These are phyloP conservation scores for Liriodendron chinense DNA, from an alignment of 164 flowering plant genomes.

Conservation along the genomic window DNA sequence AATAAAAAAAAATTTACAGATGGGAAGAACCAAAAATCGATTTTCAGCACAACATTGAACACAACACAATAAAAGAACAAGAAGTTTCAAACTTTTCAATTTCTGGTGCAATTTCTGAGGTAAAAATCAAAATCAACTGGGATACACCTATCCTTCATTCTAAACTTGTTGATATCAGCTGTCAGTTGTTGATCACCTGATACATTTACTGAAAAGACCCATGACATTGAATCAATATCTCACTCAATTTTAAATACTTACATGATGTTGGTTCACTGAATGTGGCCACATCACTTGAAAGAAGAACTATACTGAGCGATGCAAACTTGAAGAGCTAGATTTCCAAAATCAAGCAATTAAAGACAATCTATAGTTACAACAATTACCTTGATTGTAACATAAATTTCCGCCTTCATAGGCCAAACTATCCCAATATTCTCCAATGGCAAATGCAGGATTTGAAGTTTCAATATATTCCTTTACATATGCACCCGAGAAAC, in stretches of 20 bases:
- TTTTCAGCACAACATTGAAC: neutral
- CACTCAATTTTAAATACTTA: neutral
- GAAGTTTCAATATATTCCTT: slow-evolving; percentile 60
- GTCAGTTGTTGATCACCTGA: neutral
- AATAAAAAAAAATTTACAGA: too few relatives aligned
- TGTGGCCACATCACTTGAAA: too few relatives aligned
- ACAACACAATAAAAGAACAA: neutral
- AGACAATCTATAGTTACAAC: neutral
- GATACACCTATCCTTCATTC: too few relatives aligned
- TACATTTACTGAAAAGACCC: neutral
- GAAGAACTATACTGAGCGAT: neutral
- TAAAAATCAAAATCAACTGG: neutral
- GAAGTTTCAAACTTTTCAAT: neutral
- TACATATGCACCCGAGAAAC: slow-evolving; percentile 55
- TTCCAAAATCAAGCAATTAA: neutral
- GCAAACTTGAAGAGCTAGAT: neutral
- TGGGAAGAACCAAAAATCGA: neutral
- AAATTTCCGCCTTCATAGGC: slow-evolving; percentile 55
- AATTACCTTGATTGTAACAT: slow-evolving; percentile 60
- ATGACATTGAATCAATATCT: neutral
- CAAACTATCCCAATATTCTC: slow-evolving; percentile 69
- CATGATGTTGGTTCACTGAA: neutral
- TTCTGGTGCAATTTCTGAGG: neutral
- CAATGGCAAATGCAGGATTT: slow-evolving; percentile 61
- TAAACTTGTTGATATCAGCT: too few relatives aligned